Base-by-base conservation (phyloP, 345 rosid genomes). In the Sisymbrium irio region DNA sequence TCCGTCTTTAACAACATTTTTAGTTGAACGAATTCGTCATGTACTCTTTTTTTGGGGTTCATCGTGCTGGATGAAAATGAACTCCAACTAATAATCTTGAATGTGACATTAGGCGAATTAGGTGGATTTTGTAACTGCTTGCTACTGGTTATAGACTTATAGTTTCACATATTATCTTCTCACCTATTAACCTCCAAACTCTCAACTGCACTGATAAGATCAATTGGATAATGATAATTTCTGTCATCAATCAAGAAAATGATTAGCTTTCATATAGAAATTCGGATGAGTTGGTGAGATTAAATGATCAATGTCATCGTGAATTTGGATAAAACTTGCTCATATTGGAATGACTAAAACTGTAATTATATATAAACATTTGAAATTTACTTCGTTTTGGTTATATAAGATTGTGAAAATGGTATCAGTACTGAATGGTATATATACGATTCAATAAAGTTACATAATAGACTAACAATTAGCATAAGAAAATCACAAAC, bases 41-140 rank as follows among this genome's bases (percentile, higher is more conserved):
- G 25, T n/a, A n/a, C n/a, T 20, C 18, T 67, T 67, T 30, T 8
- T 17, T 8, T 2, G 18, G 27, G 5, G 20, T 51, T 65, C 41
- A 17, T 37, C 6, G 8, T 49, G n/a, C 49, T 50, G 28, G 47
- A 50, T 62, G 74, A 68, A 68, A 54, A 68, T 25, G 42, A 33
- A 65, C 35, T 53, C 59, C 58, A 35, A 62, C 57, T 33, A 53
- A 68, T 68, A 44, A 42, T 69, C 32, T 33, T 15, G 33, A 75
- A 62, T 62, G 70, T 42, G 46, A 68, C 41, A 53, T 35, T 62
- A 42, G 70, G 58, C 32, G 41, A 68, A 42, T 67, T 76, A 61
- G 69, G 74, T 68, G 50, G 46, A 61, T 42, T 33, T 40, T 67
- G 28, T 67, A 68, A 22, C 63, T 61, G 74, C 73, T 59, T 75